Conservation (phyloP, 2,329 filamentous ascomycete genomes). For the Penicillium sp. region DNA sequence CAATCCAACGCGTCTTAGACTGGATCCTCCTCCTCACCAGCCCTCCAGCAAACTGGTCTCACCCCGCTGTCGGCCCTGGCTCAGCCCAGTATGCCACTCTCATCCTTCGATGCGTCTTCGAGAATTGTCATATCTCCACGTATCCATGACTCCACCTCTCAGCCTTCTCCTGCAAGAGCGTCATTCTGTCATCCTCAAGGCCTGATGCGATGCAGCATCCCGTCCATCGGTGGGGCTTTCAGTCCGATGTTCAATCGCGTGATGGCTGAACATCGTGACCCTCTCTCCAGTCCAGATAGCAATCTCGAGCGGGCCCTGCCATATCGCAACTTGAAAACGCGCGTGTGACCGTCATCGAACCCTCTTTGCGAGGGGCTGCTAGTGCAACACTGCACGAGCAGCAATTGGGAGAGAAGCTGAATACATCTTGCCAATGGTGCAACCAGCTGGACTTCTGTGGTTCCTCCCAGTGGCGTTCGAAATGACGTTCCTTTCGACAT, state of each 20-base stretch:
- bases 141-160: slow-evolving; percentile 4
- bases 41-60: slow-evolving; percentile 2
- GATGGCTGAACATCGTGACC: slow-evolving; percentile 11
- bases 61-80: slow-evolving; percentile 20
- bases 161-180: slow-evolving; percentile 9
- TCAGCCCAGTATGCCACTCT: slow-evolving; percentile 15
- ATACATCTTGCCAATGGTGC: slow-evolving; percentile 17
- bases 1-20: slow-evolving; percentile 11
- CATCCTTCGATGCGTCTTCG: slow-evolving; percentile 36
- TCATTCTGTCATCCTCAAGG: slow-evolving; percentile 21
- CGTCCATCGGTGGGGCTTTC: slow-evolving; percentile 9
- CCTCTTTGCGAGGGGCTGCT: slow-evolving; percentile 2
- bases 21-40: neutral
- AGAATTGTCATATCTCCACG: slow-evolving; percentile 20
- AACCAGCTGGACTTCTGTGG: slow-evolving; percentile 11
- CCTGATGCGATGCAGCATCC: slow-evolving; percentile 18
- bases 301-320: slow-evolving; percentile 4
- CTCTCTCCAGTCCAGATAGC: slow-evolving; percentile 10
- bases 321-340: neutral
- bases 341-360: slow-evolving; percentile 4
- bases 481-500: slow-evolving; percentile 15
- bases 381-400: slow-evolving; percentile 15
- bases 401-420: neutral
- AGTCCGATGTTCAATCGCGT: slow-evolving; percentile 5
- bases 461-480: slow-evolving; percentile 7